Conservation (phyloP, 192 early-diverging fungal genomes). For the Backusella macrospora region DNA sequence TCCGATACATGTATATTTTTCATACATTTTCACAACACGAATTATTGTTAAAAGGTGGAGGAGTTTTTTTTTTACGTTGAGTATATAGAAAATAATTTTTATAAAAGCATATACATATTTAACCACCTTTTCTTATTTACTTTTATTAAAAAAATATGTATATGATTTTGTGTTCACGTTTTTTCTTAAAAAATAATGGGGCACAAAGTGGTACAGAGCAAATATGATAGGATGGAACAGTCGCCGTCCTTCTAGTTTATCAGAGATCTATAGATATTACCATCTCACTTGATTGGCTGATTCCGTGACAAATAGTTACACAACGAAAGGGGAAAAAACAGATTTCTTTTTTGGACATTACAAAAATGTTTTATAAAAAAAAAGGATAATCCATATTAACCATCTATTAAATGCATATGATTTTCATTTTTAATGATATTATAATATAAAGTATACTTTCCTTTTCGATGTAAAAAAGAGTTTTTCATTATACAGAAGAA, state of each 20-base stretch:
- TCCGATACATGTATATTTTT: not conserved
- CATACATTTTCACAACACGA: not conserved
- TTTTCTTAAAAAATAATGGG: constrained; percentile 1
- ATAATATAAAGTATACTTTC: too few relatives aligned
- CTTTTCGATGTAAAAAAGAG: too few relatives aligned
- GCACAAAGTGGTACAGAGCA: not conserved
- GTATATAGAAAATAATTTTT: too few relatives aligned
- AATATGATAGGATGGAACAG: not conserved
- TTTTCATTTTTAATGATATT: too few relatives aligned
- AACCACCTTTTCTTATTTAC: not conserved
- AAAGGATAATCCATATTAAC: too few relatives aligned
- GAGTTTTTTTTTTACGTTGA: not conserved
- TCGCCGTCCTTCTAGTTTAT: not conserved
- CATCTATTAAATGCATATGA: too few relatives aligned
- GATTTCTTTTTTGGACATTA: not conserved
- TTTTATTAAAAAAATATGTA: not conserved
- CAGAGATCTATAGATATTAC: constrained; percentile 8
- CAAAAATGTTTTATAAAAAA: not conserved
- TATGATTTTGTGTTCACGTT: not conserved
- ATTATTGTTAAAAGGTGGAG: not conserved
- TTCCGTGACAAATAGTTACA: constrained; percentile 2
- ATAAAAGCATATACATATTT: not conserved
- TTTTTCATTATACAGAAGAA: too few relatives aligned
- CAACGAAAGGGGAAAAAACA: not conserved
- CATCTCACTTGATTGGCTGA: not conserved